phyloP scores from a whole-genome alignment of 2,329 filamentous ascomycete species.

The Ophiostoma pallidulum region DNA sequence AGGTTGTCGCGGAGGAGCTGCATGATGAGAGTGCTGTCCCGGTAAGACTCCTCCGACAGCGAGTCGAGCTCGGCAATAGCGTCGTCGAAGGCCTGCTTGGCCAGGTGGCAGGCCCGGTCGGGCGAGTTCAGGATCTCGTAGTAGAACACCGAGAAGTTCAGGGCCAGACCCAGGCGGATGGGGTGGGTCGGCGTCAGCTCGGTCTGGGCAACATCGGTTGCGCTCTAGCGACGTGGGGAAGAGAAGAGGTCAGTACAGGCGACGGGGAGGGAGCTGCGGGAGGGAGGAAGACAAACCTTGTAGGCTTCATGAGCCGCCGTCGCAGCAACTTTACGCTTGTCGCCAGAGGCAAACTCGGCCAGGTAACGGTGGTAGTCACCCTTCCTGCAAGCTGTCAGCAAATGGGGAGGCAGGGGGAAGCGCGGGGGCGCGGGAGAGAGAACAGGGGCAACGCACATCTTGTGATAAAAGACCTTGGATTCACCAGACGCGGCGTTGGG shows the following conservation, averaged over 20 bases:
- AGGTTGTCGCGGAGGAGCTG: conserved; percentile 97
- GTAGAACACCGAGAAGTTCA: conserved; percentile 46
- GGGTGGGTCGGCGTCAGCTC: conserved; percentile 87
- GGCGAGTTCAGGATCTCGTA: conserved; percentile 97
- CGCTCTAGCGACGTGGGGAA: conserved; percentile 51
- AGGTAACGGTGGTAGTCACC: conserved; percentile 99
- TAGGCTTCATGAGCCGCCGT: conserved; percentile 94
- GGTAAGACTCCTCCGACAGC: conserved; percentile 95
- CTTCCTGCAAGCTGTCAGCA: conserved; percentile 56
- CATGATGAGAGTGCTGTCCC: conserved; percentile 98
- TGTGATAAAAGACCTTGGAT: conserved; percentile 99
- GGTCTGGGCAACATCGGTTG: conserved; percentile 81
- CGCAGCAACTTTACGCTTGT: conserved; percentile 90
- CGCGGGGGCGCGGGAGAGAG: background rate
- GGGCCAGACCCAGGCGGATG: conserved; percentile 81
- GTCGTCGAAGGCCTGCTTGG: conserved; percentile 93
- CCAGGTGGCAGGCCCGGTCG: conserved; percentile 95
- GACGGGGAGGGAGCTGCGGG: too few species aligned
- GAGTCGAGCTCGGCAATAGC: conserved; percentile 98
- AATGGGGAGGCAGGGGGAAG: too few species aligned
- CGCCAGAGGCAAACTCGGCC: conserved; percentile 88
- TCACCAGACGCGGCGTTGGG: conserved; percentile 90
- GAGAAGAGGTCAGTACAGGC: background rate
- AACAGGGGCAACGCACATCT: conserved; percentile 64
- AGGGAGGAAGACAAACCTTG: conserved; percentile 49